Base-by-base conservation (phyloP, 2,329 filamentous ascomycete genomes). In the Colletotrichum shisoi region DNA sequence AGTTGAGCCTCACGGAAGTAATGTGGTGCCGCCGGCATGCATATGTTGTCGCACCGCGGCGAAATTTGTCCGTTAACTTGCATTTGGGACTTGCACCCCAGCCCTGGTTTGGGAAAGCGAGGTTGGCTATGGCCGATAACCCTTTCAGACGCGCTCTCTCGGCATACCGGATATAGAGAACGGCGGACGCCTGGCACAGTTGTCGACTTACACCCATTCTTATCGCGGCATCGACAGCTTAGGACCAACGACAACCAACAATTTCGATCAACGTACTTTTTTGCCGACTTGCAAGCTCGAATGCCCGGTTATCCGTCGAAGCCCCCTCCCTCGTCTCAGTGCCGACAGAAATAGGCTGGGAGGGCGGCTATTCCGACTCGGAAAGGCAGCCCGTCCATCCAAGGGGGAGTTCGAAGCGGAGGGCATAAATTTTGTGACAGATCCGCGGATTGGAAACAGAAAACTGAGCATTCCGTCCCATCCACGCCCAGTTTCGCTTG, bases 401-500 rank as follows among this genome's bases (percentile, higher is more conserved):
- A 11, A 11, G 15, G 39, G 39, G 52, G 52, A 19, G 37, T 51
- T 37, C 27, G 31, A 17, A 39, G 52, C 44, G 27, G 57, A 57
- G 53, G 66, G 56, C 57, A 52, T 19, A n/a, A 68, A 52, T 51
- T 62, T 62, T 68, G 66, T 46, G 63, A 68, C 66, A 67, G 62
- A 67, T 68, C 66, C 66, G 51, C 62, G 62, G 15, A 66, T 66
- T 66, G 62, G 66, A 68, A 68, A 68, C 65, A 27, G 24, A 56
- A 65, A 65, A 66, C 15, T 63, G 53, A 7, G 56, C 49, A 60
- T 62, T 61, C 42, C 57, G 62, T 65, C 59, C 42, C 61, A 56
- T 65, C 57, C 61, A 60, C 60, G 40, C 49, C 11, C 44, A 19
- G 62, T 68, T 68, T 68, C 65, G 65, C 48, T 42, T 56, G 53